Evolutionary conservation across 805 yeast species (phyloP).

Genomic region (Nakazawaea sp.): DNA sequence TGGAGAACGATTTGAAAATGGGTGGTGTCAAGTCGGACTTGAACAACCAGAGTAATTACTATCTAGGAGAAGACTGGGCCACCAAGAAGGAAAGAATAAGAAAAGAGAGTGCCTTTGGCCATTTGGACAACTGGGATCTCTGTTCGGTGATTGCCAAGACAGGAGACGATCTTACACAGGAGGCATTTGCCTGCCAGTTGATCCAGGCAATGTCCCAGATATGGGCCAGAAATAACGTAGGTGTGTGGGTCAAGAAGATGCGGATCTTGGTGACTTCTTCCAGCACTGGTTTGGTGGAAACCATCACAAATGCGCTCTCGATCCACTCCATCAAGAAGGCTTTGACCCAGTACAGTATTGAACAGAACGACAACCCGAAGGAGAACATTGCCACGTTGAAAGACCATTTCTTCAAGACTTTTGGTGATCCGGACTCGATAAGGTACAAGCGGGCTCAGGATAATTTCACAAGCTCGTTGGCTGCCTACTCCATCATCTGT

Average conservation of each 20-base stretch:
- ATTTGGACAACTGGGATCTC: slow-evolving; percentile 86
- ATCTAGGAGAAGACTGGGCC: slow-evolving; percentile 90
- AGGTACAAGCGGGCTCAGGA: slow-evolving; percentile 72
- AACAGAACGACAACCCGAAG: slow-evolving; percentile 60
- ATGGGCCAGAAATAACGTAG: slow-evolving; percentile 67
- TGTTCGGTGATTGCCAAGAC: slow-evolving; percentile 95
- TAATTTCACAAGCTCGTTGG: slow-evolving; percentile 79
- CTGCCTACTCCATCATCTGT: slow-evolving; percentile 87
- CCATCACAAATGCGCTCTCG: slow-evolving; percentile 91
- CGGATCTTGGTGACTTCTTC: slow-evolving; percentile 87
- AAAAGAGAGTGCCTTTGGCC: slow-evolving; percentile 73
- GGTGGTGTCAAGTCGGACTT: slow-evolving; percentile 49
- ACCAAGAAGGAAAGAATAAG: slow-evolving; percentile 77
- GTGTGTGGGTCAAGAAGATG: slow-evolving; percentile 92
- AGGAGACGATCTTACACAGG: slow-evolving; percentile 93
- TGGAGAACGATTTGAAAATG: slow-evolving; percentile 87
- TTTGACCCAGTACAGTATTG: slow-evolving; percentile 65
- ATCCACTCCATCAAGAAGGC: slow-evolving; percentile 94
- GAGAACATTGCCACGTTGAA: slow-evolving; percentile 64
- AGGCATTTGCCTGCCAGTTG: slow-evolving; percentile 94
- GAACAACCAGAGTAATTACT: slow-evolving; percentile 27
- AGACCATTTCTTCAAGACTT: slow-evolving; percentile 74
- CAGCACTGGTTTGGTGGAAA: slow-evolving; percentile 87
- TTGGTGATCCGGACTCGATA: slow-evolving; percentile 53
- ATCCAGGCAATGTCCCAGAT: slow-evolving; percentile 81